Conservation (phyloP, 139 green algal species). For the Chlamydomonas sp. region DNA sequence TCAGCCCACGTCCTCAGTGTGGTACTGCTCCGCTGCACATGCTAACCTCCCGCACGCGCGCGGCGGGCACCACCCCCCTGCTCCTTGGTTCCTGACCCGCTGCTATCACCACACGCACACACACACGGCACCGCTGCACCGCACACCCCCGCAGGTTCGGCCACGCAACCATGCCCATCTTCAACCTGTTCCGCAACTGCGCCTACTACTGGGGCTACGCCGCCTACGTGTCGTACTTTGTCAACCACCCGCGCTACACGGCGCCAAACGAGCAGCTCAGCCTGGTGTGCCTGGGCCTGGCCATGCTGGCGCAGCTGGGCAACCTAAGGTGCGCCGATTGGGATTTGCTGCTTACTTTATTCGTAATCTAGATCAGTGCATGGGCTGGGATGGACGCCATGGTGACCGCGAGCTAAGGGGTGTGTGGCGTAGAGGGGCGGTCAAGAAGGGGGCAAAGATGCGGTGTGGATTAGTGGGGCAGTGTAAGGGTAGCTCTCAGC, state of each 20-base stretch:
- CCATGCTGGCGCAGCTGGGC: conserved; percentile 74
- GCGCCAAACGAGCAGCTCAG: conserved; percentile 56
- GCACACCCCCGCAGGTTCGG: conserved; percentile 74
- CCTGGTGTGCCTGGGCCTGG: conserved; percentile 56
- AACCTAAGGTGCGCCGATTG: conserved; percentile 71
- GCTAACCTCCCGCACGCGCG: too few relatives aligned
- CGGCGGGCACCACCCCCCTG: neutral
- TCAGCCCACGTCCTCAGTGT: too few relatives aligned
- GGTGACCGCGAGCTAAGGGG: neutral
- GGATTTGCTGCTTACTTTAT: too few relatives aligned
- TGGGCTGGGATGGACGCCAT: too few relatives aligned
- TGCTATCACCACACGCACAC: neutral
- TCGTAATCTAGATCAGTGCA: too few relatives aligned
- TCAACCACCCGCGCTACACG: conserved; percentile 98
- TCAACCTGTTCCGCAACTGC: conserved; percentile 98
- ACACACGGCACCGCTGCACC: neutral
- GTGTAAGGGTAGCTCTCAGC: too few relatives aligned
- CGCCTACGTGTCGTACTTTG: conserved; percentile 94
- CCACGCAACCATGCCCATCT: conserved; percentile 96
- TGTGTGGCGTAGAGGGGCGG: neutral
- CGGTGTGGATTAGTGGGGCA: too few relatives aligned
- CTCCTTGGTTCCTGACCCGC: neutral
- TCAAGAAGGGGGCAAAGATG: too few relatives aligned
- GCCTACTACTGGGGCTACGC: conserved; percentile 96
- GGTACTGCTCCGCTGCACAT: too few relatives aligned